phyloP scores from a whole-genome alignment of 805 yeast genomes.

The Pichia eremophila region DNA sequence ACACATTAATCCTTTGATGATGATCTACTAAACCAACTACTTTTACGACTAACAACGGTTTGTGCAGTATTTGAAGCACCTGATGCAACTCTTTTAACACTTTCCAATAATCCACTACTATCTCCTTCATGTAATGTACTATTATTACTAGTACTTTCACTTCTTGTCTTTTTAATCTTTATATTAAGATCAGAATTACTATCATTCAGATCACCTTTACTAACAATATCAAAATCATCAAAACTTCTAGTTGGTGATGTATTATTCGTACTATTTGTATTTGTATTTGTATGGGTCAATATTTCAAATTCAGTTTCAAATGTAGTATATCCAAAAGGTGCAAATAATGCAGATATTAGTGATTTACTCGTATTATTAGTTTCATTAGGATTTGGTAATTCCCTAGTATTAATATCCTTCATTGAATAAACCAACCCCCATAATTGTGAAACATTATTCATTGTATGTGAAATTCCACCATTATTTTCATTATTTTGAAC shows the following conservation, averaged over 20 bases:
- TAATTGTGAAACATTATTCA: background rate
- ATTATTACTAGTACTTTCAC: background rate
- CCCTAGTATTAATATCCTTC: background rate
- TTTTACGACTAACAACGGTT: background rate
- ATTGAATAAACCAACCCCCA: background rate
- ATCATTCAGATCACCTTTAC: slow-evolving; percentile 10
- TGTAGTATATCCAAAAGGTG: slow-evolving; percentile 3
- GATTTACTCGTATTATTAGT: background rate
- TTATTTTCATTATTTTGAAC: background rate
- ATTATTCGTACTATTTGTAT: background rate
- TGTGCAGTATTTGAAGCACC: background rate
- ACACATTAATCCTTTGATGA: background rate
- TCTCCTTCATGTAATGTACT: background rate
- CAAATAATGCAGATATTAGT: slow-evolving; percentile 1
- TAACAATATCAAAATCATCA: slow-evolving; percentile 41
- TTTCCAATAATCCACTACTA: background rate
- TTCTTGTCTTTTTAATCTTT: background rate
- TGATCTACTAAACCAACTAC: slow-evolving; percentile 5
- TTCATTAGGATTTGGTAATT: background rate
- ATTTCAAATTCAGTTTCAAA: background rate
- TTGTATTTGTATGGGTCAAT: background rate
- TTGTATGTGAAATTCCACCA: background rate
- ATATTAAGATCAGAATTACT: background rate
- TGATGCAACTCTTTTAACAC: background rate
- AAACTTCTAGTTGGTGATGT: slow-evolving; percentile 6